Conservation (phyloP, 163 green algal genomes). For the Volvox carteri region DNA sequence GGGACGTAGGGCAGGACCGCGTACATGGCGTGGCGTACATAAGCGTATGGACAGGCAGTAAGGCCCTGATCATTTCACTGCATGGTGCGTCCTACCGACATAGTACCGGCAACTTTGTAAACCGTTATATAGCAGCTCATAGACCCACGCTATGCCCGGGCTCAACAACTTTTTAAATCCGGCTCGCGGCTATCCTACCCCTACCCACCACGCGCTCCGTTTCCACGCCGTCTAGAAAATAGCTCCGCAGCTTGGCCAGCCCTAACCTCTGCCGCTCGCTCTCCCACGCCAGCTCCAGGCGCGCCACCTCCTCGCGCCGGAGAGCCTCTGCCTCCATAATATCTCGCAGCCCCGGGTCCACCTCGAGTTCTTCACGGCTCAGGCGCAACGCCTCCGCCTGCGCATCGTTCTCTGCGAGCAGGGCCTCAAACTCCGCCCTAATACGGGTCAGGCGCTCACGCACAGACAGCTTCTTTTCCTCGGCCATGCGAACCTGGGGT, state of each 20-base stretch:
- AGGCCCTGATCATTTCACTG: too few species aligned
- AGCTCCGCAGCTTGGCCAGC: slow-evolving; percentile 76
- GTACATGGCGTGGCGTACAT: too few species aligned
- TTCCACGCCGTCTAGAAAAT: slow-evolving; percentile 81
- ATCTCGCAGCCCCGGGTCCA: slow-evolving; percentile 78
- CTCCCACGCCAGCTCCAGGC: slow-evolving; percentile 78
- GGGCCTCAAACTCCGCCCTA: slow-evolving; percentile 69
- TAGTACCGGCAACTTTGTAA: too few species aligned
- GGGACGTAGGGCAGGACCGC: too few species aligned
- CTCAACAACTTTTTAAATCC: too few species aligned
- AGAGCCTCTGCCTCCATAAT: slow-evolving; percentile 69
- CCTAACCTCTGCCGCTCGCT: slow-evolving; percentile 75
- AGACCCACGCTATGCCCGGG: too few species aligned
- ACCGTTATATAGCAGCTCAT: too few species aligned
- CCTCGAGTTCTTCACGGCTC: slow-evolving; percentile 71
- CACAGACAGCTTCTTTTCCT: slow-evolving; percentile 79
- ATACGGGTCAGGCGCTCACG: slow-evolving; percentile 63
- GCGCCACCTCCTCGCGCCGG: slow-evolving; percentile 67
- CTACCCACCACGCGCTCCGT: slow-evolving; percentile 42
- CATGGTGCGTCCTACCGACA: too few species aligned
- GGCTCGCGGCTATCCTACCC: too few species aligned
- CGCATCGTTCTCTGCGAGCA: slow-evolving; percentile 76
- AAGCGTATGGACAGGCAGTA: too few species aligned
- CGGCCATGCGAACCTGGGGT: slow-evolving; percentile 60
- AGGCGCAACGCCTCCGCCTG: slow-evolving; percentile 70